A percentile compares a stretch with the other conserved stretches of the same genome.
These are phyloP conservation scores for Pichia sp. DNA, from an alignment of 1,139 yeast species.

Conservation along the genomic window DNA sequence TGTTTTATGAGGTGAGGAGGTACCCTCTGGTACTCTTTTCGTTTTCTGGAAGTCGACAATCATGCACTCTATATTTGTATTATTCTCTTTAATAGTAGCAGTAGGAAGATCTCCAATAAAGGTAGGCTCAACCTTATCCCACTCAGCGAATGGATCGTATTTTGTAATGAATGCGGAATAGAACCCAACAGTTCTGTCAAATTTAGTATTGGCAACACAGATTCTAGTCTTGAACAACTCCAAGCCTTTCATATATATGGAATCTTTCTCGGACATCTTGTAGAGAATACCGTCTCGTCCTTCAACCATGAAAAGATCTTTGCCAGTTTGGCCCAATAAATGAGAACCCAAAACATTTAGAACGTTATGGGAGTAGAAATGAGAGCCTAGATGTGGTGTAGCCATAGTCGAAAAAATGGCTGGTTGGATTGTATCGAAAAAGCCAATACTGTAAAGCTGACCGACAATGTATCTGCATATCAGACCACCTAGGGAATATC, in stretches of 20 bases:
- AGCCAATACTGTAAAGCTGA: constrained; percentile 42
- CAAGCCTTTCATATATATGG: constrained; percentile 49
- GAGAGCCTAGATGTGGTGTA: constrained; percentile 82
- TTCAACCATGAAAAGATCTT: constrained; percentile 58
- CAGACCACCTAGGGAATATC: constrained; percentile 82
- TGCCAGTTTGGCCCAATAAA: constrained; percentile 67
- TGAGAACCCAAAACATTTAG: constrained; percentile 56
- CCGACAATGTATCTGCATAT: constrained; percentile 73
- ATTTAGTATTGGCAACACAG: constrained; percentile 64
- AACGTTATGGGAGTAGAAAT: constrained; percentile 34
- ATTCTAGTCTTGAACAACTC: constrained; percentile 47
- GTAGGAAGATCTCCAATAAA: constrained; percentile 32
- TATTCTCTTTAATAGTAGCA: constrained; percentile 21
- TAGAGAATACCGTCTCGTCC: constrained; percentile 38
- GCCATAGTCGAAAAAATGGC: constrained; percentile 74
- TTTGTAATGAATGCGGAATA: constrained; percentile 46
- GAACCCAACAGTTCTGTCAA: constrained; percentile 60
- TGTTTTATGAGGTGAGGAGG: not conserved
- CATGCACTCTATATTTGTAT: constrained; percentile 39
- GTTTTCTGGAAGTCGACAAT: constrained; percentile 45
- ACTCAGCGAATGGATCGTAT: constrained; percentile 42
- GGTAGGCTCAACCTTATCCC: constrained; percentile 34
- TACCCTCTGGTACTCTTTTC: not conserved
- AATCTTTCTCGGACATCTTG: constrained; percentile 49
- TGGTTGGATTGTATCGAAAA: constrained; percentile 58